Percentiles rank a stretch among this genome's conserved stretches.
Conservation (phyloP, 2,329 filamentous ascomycete genomes). For the Alternaria sp. region DNA sequence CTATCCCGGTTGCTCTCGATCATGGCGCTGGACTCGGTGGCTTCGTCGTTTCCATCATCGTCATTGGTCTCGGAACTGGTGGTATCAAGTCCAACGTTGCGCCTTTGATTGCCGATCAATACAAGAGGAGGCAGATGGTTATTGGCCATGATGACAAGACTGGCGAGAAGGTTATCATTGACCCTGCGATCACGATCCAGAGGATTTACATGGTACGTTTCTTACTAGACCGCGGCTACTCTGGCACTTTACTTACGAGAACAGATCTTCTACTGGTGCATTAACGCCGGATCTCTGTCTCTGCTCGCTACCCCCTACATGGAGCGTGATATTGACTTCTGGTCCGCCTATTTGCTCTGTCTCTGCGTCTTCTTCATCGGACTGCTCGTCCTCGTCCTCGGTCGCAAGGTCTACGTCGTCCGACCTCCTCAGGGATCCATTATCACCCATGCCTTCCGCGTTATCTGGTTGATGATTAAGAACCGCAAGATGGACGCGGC, state of each 20-base stretch:
- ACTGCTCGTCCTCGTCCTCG: slow-evolving; percentile 60
- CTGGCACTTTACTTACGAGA: background rate
- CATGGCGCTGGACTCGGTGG: slow-evolving; percentile 68
- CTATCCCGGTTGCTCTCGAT: slow-evolving; percentile 70
- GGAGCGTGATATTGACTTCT: slow-evolving; percentile 74
- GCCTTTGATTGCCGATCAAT: slow-evolving; percentile 61
- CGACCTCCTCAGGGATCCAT: slow-evolving; percentile 52
- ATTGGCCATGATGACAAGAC: slow-evolving; percentile 54
- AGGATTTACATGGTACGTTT: slow-evolving; percentile 59
- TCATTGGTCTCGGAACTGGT: slow-evolving; percentile 77
- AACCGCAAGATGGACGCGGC: slow-evolving; percentile 66
- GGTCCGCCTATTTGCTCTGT: slow-evolving; percentile 71
- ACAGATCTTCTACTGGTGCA: slow-evolving; percentile 72
- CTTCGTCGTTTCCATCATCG: slow-evolving; percentile 67
- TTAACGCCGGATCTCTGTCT: slow-evolving; percentile 75
- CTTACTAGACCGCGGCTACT: background rate
- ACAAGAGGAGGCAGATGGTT: slow-evolving; percentile 54
- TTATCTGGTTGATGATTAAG: slow-evolving; percentile 65
- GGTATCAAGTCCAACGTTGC: slow-evolving; percentile 83
- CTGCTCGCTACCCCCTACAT: slow-evolving; percentile 74
- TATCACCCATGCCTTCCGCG: slow-evolving; percentile 62
- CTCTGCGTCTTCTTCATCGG: slow-evolving; percentile 72
- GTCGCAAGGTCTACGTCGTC: slow-evolving; percentile 51
- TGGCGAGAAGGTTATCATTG: slow-evolving; percentile 58
- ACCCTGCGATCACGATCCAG: slow-evolving; percentile 59